phyloP scores from a whole-genome alignment of 2,329 filamentous ascomycete genomes.

The Neopestalotiopsis rosae region DNA sequence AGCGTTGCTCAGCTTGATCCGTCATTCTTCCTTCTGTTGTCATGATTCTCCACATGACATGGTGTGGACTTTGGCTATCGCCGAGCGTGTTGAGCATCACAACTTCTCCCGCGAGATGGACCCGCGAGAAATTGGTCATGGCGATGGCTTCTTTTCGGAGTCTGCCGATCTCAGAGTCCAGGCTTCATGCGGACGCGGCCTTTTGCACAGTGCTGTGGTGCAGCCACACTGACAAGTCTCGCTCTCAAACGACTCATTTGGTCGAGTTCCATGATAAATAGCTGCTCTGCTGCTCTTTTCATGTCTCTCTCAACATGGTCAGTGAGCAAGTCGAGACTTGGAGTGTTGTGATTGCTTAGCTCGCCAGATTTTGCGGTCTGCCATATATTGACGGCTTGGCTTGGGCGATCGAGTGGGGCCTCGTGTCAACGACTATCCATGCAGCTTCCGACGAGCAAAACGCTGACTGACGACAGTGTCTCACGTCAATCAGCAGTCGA shows the following conservation, averaged over 20 bases:
- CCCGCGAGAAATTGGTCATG: background rate
- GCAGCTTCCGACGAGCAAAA: background rate
- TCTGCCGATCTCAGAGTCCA: conserved; percentile 1
- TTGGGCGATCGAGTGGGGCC: background rate
- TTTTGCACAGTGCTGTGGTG: background rate
- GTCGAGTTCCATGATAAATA: background rate
- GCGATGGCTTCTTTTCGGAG: conserved; percentile 15
- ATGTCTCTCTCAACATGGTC: background rate
- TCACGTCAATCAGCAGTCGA: background rate
- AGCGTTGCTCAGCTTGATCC: background rate
- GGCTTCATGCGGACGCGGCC: background rate
- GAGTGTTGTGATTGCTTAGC: background rate
- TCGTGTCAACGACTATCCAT: background rate
- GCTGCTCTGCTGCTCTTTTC: background rate
- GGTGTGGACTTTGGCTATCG: background rate
- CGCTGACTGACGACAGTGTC: background rate
- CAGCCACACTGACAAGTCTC: background rate
- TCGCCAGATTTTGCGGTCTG: background rate
- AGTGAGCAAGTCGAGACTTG: background rate
- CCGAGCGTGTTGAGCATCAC: background rate
- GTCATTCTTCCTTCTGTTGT: background rate
- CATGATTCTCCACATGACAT: background rate
- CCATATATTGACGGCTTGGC: background rate
- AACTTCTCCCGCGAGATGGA: background rate
- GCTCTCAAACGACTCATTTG: background rate